Percentiles rank a stretch among this genome's conserved stretches.
These are phyloP conservation scores for Marchantia polymorpha DNA, from an alignment of 225 moss, liverwort and hornwort genomes.

Conservation along the genomic window DNA sequence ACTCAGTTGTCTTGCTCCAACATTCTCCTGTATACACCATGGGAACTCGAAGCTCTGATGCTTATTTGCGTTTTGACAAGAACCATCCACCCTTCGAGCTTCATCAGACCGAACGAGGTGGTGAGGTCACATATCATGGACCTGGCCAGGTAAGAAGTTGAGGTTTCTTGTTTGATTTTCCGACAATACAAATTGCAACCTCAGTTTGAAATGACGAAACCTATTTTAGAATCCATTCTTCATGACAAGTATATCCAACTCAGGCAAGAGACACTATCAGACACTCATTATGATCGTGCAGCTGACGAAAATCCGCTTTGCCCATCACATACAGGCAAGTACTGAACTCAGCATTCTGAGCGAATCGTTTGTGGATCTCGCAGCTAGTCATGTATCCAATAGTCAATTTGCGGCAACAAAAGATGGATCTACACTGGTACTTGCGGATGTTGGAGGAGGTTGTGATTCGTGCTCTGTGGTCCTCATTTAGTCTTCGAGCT, in stretches of 20 bases:
- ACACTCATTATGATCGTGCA: neutral
- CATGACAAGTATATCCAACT: neutral
- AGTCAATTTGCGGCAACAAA: constrained; percentile 63
- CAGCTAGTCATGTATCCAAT: constrained; percentile 90
- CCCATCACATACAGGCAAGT: constrained; percentile 4
- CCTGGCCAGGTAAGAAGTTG: constrained; percentile 57
- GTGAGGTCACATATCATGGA: constrained; percentile 91
- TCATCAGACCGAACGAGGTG: constrained; percentile 79
- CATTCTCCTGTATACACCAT: constrained; percentile 55
- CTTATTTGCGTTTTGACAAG: constrained; percentile 40
- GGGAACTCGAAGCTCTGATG: constrained; percentile 49
- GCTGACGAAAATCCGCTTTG: neutral
- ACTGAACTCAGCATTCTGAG: neutral
- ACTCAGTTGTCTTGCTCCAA: constrained; percentile 40
- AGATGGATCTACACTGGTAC: constrained; percentile 84
- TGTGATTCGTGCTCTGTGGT: constrained; percentile 62
- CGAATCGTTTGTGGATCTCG: neutral
- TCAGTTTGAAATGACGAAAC: neutral
- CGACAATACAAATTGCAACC: neutral
- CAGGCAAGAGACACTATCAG: neutral
- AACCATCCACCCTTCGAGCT: constrained; percentile 48
- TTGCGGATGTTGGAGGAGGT: constrained; percentile 78
- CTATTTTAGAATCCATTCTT: neutral
- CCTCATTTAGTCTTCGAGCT: constrained; percentile 57
- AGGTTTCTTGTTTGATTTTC: neutral